Evolutionary conservation across 2,329 filamentous ascomycete species (phyloP).

Genomic region (Epichloe festucae): DNA sequence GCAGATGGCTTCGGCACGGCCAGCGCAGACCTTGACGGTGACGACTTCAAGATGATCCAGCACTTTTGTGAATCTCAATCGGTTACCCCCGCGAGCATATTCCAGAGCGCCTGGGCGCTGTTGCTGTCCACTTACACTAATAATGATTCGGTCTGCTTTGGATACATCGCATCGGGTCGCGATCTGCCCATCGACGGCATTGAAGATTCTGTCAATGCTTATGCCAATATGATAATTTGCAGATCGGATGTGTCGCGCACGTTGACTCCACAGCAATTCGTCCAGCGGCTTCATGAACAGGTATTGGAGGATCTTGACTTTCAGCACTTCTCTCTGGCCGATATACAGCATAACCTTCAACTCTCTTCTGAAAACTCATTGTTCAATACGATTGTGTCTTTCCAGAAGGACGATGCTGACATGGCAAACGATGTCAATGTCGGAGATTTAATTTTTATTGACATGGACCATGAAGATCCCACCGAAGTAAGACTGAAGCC

Average conservation of each 20-base stretch:
- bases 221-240: constrained; percentile 3
- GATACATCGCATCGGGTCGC: constrained; percentile 2
- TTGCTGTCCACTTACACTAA: constrained; percentile 4
- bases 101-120: constrained; percentile 8
- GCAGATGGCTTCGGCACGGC: neutral
- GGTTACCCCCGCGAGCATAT: constrained; percentile 6
- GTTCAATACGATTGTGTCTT: constrained; percentile 22
- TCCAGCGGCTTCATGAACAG: constrained; percentile 25
- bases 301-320: constrained; percentile 30
- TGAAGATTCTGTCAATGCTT: constrained; percentile 3
- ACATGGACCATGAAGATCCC: constrained; percentile 2
- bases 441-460: neutral
- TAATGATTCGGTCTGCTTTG: constrained; percentile 1
- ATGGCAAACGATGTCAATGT: neutral
- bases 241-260: neutral
- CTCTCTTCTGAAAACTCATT: constrained; percentile 8
- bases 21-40: neutral
- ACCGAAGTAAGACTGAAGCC: neutral
- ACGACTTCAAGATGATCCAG: constrained; percentile 2
- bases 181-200: constrained; percentile 1
- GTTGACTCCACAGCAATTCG: constrained; percentile 25
- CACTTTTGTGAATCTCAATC: constrained; percentile 25
- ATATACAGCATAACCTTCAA: constrained; percentile 25
- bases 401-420: constrained; percentile 12
- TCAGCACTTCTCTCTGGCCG: constrained; percentile 35